These are phyloP conservation scores for Annulohypoxylon moriforme DNA, from an alignment of 495 filamentous ascomycete genomes.

Conservation along the genomic window DNA sequence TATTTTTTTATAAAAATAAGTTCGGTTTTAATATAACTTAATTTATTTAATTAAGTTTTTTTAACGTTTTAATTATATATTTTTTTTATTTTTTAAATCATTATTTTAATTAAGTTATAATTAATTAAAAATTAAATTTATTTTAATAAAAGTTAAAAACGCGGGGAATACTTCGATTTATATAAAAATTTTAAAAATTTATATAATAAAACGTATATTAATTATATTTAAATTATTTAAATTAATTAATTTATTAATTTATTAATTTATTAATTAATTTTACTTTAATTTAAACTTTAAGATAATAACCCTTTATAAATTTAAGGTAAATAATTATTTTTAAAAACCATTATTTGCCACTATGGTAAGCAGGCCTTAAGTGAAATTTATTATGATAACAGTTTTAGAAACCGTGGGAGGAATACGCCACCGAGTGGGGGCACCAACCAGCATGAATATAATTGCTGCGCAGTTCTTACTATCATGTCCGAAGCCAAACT, in stretches of 20 bases:
- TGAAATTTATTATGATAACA: too few relatives aligned
- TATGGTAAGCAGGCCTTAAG: too few relatives aligned
- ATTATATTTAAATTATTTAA: background rate
- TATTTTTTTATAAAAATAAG: too few relatives aligned
- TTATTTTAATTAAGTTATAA: background rate
- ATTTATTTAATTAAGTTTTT: background rate
- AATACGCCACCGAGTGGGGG: too few relatives aligned
- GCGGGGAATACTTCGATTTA: too few relatives aligned
- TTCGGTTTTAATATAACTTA: too few relatives aligned
- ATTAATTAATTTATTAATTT: background rate
- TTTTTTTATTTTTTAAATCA: background rate
- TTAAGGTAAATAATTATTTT: too few relatives aligned
- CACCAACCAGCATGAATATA: too few relatives aligned
- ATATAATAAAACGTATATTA: background rate
- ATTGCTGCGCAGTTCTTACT: too few relatives aligned
- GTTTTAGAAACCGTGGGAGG: too few relatives aligned
- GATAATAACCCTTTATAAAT: background rate
- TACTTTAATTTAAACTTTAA: background rate
- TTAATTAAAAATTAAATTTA: background rate
- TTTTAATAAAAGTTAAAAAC: background rate
- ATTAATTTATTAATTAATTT: background rate
- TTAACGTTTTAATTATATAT: background rate
- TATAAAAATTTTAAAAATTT: background rate
- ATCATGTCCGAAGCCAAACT: too few relatives aligned
- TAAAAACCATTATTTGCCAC: too few relatives aligned